Percentiles rank a stretch among this genome's conserved stretches.
Conservation (phyloP, 176 grass and related monocot species). For the Areca catechu region DNA sequence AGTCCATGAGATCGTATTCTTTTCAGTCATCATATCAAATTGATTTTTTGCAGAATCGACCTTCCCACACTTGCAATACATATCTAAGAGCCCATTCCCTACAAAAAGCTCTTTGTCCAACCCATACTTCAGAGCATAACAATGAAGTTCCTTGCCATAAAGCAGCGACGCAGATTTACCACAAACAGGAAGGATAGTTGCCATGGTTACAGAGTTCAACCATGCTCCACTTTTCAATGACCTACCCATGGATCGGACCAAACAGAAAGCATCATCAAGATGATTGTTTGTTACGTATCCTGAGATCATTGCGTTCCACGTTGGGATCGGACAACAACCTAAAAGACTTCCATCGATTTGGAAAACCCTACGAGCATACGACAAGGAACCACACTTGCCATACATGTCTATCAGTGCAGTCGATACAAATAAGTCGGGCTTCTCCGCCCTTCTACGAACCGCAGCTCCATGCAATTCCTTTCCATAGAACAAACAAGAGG, state of each 20-base stretch:
- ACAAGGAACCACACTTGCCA: conserved; percentile 17
- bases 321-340: background rate
- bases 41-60: conserved; percentile 3
- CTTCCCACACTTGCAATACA: conserved; percentile 29
- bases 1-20: conserved; percentile 21
- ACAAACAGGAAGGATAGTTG: conserved; percentile 19
- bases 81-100: conserved; percentile 23
- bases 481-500: conserved; percentile 9
- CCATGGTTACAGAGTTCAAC: conserved; percentile 23
- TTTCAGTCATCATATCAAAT: conserved; percentile 24
- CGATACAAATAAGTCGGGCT: conserved; percentile 9
- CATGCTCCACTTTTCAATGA: background rate
- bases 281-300: conserved; percentile 10
- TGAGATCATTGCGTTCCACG: conserved; percentile 28
- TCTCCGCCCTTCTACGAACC: background rate
- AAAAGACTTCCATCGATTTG: conserved; percentile 4
- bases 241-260: conserved; percentile 15
- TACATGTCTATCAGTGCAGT: conserved; percentile 26
- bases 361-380: conserved; percentile 7
- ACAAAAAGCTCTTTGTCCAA: conserved; percentile 19
- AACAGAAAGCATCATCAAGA: conserved; percentile 9
- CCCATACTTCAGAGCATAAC: conserved; percentile 25
- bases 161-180: conserved; percentile 8
- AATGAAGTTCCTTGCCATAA: conserved; percentile 27
- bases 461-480: conserved; percentile 23